A percentile compares a stretch with the other conserved stretches of the same genome.
These are phyloP conservation scores for Blastomyces emzantsi DNA, from an alignment of 2,329 filamentous ascomycete genomes.

Conservation along the genomic window DNA sequence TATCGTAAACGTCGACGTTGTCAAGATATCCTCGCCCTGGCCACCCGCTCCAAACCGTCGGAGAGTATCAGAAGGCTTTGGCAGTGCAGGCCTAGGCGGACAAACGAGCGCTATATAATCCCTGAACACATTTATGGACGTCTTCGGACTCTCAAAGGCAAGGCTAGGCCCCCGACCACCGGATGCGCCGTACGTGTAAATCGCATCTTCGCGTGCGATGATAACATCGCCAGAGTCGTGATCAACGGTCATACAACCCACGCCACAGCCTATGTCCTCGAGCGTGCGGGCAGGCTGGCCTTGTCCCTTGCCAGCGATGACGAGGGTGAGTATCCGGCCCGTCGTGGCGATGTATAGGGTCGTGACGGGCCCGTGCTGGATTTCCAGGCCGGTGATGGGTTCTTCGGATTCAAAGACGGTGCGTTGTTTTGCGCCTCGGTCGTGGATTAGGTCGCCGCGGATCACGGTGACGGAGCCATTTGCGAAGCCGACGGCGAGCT, in stretches of 20 bases:
- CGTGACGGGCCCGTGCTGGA: constrained; percentile 55
- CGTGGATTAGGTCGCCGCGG: constrained; percentile 87
- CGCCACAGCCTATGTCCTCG: constrained; percentile 79
- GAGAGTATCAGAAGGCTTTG: constrained; percentile 53
- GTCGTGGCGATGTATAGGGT: constrained; percentile 91
- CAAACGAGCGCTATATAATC: constrained; percentile 85
- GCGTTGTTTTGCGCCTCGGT: constrained; percentile 85
- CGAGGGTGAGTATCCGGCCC: constrained; percentile 72
- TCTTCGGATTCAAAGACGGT: constrained; percentile 96
- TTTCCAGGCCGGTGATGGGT: constrained; percentile 84
- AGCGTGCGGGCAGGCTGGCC: constrained; percentile 79
- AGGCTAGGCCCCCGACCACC: constrained; percentile 80
- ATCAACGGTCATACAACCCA: constrained; percentile 93
- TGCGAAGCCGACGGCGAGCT: constrained; percentile 90
- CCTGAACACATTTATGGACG: constrained; percentile 64
- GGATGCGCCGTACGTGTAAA: constrained; percentile 74
- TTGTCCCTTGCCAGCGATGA: constrained; percentile 80
- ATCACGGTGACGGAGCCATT: constrained; percentile 93
- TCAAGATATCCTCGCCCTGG: constrained; percentile 69
- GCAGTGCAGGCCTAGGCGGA: constrained; percentile 54
- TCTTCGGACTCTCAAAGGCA: constrained; percentile 87
- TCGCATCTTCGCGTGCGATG: constrained; percentile 87
- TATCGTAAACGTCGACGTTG: constrained; percentile 77
- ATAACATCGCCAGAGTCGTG: constrained; percentile 72
- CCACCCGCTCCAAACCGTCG: constrained; percentile 64